These are phyloP conservation scores for Dactylellina leptospora DNA, from an alignment of 2,329 filamentous ascomycete species.

Conservation along the genomic window DNA sequence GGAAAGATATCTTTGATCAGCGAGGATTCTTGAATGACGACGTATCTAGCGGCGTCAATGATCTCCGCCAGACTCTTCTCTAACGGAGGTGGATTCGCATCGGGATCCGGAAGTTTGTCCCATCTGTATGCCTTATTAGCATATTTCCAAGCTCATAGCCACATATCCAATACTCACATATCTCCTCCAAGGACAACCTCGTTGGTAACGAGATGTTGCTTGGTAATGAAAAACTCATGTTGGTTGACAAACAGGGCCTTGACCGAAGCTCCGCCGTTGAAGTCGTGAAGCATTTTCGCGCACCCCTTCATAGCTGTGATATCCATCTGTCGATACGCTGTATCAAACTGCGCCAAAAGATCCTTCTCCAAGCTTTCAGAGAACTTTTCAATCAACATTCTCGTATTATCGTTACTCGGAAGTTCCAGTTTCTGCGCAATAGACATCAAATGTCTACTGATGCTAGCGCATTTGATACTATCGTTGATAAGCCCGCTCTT, in stretches of 20 bases:
- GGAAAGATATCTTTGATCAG: slow-evolving; percentile 97
- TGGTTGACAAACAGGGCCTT: slow-evolving; percentile 98
- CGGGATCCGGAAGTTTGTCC: slow-evolving; percentile 93
- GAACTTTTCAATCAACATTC: slow-evolving; percentile 95
- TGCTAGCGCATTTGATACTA: slow-evolving; percentile 92
- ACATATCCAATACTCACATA: slow-evolving; percentile 61
- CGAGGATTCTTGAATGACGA: slow-evolving; percentile 95
- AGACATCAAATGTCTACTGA: slow-evolving; percentile 89
- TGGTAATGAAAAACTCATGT: slow-evolving; percentile 98
- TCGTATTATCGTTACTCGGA: slow-evolving; percentile 73
- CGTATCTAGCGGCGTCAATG: slow-evolving; percentile 90
- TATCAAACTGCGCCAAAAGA: slow-evolving; percentile 93
- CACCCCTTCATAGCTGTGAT: slow-evolving; percentile 99
- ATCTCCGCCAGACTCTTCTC: slow-evolving; percentile 91
- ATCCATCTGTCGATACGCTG: slow-evolving; percentile 92
- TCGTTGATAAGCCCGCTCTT: slow-evolving; percentile 85
- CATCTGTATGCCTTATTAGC: slow-evolving; percentile 77
- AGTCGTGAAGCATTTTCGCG: slow-evolving; percentile 90
- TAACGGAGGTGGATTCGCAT: slow-evolving; percentile 87
- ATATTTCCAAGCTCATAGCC: too few species aligned
- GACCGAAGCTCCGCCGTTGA: slow-evolving; percentile 93
- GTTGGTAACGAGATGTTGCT: slow-evolving; percentile 88
- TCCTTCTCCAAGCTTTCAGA: slow-evolving; percentile 95
- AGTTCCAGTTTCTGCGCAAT: slow-evolving; percentile 90
- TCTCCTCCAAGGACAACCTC: slow-evolving; percentile 78